Base-by-base conservation (phyloP, 495 filamentous ascomycete species). In the Recurvomyces mirabilis region DNA sequence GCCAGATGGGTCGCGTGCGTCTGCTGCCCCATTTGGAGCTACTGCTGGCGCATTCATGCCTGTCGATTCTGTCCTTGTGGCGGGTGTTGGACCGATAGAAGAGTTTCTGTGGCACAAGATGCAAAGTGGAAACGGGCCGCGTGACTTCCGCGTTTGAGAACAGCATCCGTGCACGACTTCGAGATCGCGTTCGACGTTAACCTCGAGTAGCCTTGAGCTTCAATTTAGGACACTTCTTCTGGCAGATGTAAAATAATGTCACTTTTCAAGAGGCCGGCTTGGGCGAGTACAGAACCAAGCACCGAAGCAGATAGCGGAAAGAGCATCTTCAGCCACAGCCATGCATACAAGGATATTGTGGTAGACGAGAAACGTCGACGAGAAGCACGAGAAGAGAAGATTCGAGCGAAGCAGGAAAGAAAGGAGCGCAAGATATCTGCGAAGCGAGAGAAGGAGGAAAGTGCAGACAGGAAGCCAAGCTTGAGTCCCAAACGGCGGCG, bases 1-100 rank as follows among this genome's bases (percentile, higher is more conserved):
- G 38, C 78, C 73, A 0, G 87, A 93, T 0, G 91, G 91, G 58
- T 98, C 91, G 58, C 81, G 86, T 28, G 82, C 79, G 57, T 87
- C 82, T 18, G 60, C 62, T 54, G 64, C 59, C 26, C 79, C 51
- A 25, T 49, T 49, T n/a, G 44, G 23, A n/a, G 35, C 33, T 19
- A 29, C 19, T 5, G 42, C 49, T 19, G 42, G 17, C 1, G 28
- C 43, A 36, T 37, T 52, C 49, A 52, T 52, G 33, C 5, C 4
- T n/a, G 20, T 40, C 13, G 25, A 32, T 7, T 30, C n/a, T 30
- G 39, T 20, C 2, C 11, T 5, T 23, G 15, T n/a, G n/a, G n/a
- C n/a, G n/a, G n/a, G n/a, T n/a, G n/a, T n/a, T n/a, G n/a, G n/a
- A n/a, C n/a, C n/a, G n/a, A n/a, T n/a, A n/a, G n/a, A n/a, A n/a